Evolutionary conservation across 495 filamentous ascomycete species (phyloP).

Genomic region (Umbilicaria muhlenbergii): DNA sequence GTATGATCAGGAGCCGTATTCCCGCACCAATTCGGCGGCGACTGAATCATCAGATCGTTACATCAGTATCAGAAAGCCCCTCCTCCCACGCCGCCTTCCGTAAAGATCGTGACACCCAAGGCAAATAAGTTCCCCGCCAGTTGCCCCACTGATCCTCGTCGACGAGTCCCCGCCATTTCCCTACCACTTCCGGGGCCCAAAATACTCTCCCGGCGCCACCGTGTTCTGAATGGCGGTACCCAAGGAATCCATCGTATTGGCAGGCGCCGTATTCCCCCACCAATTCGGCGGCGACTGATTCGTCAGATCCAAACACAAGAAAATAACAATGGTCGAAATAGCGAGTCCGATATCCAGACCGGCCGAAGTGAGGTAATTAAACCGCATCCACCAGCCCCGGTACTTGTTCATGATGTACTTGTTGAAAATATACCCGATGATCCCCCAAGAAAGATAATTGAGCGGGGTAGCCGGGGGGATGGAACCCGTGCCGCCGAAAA

Average conservation of each 20-base stretch:
- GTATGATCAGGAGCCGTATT: conserved; percentile 31
- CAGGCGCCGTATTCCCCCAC: conserved; percentile 45
- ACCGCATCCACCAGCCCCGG: conserved; percentile 61
- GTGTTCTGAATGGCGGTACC: conserved; percentile 22
- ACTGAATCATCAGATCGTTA: conserved; percentile 33
- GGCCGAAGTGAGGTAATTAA: conserved; percentile 64
- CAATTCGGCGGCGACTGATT: conserved; percentile 37
- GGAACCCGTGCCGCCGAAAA: conserved; percentile 28
- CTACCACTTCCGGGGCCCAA: conserved; percentile 40
- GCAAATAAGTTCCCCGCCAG: no score
- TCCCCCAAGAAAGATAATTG: conserved; percentile 47
- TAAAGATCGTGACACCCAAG: no score
- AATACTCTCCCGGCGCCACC: conserved; percentile 32
- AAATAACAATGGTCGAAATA: conserved; percentile 51
- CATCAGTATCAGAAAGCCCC: no score
- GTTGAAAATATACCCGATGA: conserved; percentile 51
- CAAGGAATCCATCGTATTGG: conserved; percentile 27
- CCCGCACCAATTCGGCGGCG: conserved; percentile 51
- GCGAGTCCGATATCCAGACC: conserved; percentile 54
- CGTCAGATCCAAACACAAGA: conserved; percentile 47
- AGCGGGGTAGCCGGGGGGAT: conserved; percentile 38
- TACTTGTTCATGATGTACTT: conserved; percentile 44
- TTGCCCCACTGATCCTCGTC: no score
- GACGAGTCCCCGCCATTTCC: no score
- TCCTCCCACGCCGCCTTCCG: no score